A percentile compares a stretch with the other conserved stretches of the same genome.
These are phyloP conservation scores for Coemansia sp. DNA, from an alignment of 192 early-diverging fungal genomes.

Conservation along the genomic window DNA sequence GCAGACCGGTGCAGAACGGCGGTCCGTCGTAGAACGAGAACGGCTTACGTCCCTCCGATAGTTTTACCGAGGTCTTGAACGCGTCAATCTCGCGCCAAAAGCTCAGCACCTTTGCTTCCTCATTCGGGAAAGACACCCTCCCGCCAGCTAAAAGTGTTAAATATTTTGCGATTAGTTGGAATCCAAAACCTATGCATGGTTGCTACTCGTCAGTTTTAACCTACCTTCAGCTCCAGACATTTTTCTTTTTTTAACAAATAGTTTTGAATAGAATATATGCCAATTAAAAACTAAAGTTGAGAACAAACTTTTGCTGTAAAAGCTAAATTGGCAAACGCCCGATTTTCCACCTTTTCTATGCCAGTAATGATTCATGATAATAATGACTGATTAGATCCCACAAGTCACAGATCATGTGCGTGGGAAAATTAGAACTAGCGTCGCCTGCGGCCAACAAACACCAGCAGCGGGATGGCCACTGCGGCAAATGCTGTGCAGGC, in stretches of 20 bases:
- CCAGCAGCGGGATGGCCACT: constrained; percentile 26
- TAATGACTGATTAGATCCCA: constrained; percentile 1
- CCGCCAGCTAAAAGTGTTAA: constrained; percentile 16
- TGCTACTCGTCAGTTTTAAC: not conserved
- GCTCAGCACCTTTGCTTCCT: constrained; percentile 89
- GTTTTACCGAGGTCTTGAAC: constrained; percentile 85
- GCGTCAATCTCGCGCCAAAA: constrained; percentile 99
- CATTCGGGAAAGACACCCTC: constrained; percentile 84
- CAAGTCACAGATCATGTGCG: constrained; percentile 4
- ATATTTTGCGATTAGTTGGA: not conserved
- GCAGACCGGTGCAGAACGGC: constrained; percentile 96
- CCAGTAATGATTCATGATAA: constrained; percentile 1
- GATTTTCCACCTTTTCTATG: not conserved
- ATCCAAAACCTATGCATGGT: not conserved
- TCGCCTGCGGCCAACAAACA: constrained; percentile 13
- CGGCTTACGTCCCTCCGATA: constrained; percentile 81
- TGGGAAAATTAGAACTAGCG: constrained; percentile 1
- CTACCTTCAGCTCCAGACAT: constrained; percentile 11
- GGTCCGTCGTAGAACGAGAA: constrained; percentile 98
- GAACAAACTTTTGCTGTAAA: not conserved
- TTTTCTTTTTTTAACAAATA: constrained; percentile 2
- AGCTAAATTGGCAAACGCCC: not conserved
- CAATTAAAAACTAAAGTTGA: not conserved
- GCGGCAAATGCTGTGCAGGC: constrained; percentile 25
- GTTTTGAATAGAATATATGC: not conserved